Conservation (phyloP, 2,329 filamentous ascomycete genomes). For the Xylariaceae sp. region DNA sequence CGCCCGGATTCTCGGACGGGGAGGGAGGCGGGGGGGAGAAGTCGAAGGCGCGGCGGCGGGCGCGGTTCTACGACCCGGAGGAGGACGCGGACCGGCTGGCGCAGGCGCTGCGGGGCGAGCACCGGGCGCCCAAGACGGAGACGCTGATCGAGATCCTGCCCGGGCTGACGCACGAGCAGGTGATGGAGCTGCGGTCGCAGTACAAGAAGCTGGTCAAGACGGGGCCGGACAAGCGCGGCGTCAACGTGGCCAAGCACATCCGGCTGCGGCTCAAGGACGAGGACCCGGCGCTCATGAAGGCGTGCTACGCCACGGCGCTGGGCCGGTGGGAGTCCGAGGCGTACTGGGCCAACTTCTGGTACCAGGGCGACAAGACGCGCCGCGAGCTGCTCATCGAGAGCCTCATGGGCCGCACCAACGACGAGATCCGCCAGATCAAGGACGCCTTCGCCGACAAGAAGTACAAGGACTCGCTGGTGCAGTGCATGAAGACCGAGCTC, state of each 20-base stretch:
- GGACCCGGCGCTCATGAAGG: constrained; percentile 81
- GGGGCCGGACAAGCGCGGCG: constrained; percentile 72
- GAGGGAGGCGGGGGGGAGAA: constrained; percentile 50
- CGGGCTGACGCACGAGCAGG: constrained; percentile 81
- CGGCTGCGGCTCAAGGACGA: constrained; percentile 76
- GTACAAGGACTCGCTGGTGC: constrained; percentile 78
- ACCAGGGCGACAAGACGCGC: constrained; percentile 83
- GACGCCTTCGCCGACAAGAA: constrained; percentile 89
- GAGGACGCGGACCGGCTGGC: constrained; percentile 80
- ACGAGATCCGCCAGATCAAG: constrained; percentile 88
- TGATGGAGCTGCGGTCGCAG: constrained; percentile 82
- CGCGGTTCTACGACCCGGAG: constrained; percentile 83
- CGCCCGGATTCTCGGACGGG: constrained; percentile 58
- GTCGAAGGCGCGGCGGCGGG: constrained; percentile 58
- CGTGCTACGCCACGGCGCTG: constrained; percentile 86
- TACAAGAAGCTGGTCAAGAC: constrained; percentile 92
- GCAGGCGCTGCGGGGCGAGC: constrained; percentile 72
- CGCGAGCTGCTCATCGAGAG: constrained; percentile 91
- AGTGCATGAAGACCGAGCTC: constrained; percentile 90
- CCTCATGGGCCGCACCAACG: constrained; percentile 86
- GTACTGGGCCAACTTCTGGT: constrained; percentile 99
- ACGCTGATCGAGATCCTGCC: constrained; percentile 85
- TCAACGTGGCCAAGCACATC: constrained; percentile 87
- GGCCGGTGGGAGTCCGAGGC: constrained; percentile 92
- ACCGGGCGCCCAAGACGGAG: constrained; percentile 66